Conservation (phyloP, 2,329 filamentous ascomycete species). For the Colletotrichum sp. region DNA sequence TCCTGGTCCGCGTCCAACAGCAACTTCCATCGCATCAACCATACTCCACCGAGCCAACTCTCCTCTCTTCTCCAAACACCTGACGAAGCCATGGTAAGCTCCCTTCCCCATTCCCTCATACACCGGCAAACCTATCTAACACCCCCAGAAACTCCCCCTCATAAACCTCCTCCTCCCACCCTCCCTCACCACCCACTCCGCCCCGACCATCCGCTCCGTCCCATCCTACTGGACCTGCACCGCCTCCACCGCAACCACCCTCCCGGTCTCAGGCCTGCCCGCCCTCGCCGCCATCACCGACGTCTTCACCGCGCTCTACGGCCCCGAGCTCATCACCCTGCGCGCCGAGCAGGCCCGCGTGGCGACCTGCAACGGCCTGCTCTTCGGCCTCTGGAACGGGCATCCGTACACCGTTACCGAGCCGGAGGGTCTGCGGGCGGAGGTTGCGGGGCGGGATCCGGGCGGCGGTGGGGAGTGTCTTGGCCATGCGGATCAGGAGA, state of each 20-base stretch:
- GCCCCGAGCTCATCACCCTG: background rate
- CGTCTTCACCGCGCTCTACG: background rate
- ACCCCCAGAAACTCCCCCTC: background rate
- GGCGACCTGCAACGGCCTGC: background rate
- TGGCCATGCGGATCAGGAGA: background rate
- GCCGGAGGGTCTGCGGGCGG: background rate
- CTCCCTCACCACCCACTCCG: background rate
- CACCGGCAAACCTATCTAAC: background rate
- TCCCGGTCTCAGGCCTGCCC: background rate
- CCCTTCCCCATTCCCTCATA: too few relatives aligned
- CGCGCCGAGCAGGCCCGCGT: background rate
- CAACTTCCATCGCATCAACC: too few relatives aligned
- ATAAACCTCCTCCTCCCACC: background rate
- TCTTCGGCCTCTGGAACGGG: slow-evolving; percentile 15
- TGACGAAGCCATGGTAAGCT: background rate
- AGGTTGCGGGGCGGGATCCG: background rate
- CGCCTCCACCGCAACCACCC: background rate
- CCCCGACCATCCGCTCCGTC: background rate
- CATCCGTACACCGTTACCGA: background rate
- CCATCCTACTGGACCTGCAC: background rate
- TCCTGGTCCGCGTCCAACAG: too few relatives aligned
- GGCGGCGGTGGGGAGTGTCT: background rate
- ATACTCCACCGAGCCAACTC: background rate
- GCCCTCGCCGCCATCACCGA: background rate
- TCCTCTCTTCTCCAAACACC: too few relatives aligned